phyloP scores from a whole-genome alignment of 768 basidiomycete species.

The Boletales sp. region DNA sequence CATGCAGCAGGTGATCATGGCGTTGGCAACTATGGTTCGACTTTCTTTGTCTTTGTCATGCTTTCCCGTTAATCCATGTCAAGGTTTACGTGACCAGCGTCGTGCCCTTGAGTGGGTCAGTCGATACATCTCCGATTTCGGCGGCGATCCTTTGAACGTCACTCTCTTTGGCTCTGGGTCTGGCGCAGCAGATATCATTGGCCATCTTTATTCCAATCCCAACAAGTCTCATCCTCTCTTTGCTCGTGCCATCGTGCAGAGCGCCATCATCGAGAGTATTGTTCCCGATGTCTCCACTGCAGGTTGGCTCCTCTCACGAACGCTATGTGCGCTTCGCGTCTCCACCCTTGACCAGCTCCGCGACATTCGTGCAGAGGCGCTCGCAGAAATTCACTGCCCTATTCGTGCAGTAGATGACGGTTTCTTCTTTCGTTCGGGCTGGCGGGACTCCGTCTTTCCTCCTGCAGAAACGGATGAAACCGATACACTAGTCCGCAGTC shows the following conservation, averaged over 20 bases:
- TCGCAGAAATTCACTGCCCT: slow-evolving; percentile 49
- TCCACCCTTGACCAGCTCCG: slow-evolving; percentile 62
- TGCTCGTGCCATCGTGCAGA: slow-evolving; percentile 74
- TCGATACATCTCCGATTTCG: slow-evolving; percentile 57
- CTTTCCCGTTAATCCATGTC: slow-evolving; percentile 2
- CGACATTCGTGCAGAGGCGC: slow-evolving; percentile 50
- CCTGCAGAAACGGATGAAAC: slow-evolving; percentile 19
- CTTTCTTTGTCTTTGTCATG: slow-evolving; percentile 1
- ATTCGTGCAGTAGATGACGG: slow-evolving; percentile 66
- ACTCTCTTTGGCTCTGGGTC: slow-evolving; percentile 41
- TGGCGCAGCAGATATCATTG: slow-evolving; percentile 53
- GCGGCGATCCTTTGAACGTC: slow-evolving; percentile 56
- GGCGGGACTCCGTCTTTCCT: slow-evolving; percentile 47
- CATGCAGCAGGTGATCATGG: slow-evolving; percentile 60
- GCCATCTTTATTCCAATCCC: slow-evolving; percentile 57
- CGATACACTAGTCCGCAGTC: slow-evolving; percentile 6
- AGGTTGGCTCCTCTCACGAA: slow-evolving; percentile 64
- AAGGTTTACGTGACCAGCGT: slow-evolving; percentile 63
- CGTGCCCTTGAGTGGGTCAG: slow-evolving; percentile 63
- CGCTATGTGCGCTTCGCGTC: slow-evolving; percentile 54
- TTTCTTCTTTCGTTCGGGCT: slow-evolving; percentile 59
- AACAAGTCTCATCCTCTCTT: slow-evolving; percentile 63
- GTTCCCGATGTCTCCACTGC: slow-evolving; percentile 57
- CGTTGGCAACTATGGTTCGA: slow-evolving; percentile 72
- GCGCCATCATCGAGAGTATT: slow-evolving; percentile 58